Conservation (phyloP, 148 eudicot genomes). For the Persicaria maculosa region DNA sequence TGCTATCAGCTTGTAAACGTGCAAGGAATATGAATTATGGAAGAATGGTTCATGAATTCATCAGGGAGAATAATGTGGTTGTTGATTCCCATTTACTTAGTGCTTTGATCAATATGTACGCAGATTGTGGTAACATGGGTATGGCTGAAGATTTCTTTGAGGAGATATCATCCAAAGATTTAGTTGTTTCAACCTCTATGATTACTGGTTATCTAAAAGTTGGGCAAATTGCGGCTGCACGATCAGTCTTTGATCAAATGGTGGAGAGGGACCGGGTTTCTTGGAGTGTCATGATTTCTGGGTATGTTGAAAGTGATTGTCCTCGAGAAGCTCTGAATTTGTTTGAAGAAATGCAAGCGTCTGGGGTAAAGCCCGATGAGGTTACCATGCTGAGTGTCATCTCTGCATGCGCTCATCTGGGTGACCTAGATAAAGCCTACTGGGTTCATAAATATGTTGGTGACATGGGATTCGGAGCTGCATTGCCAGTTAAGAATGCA, state of each 20-base stretch:
- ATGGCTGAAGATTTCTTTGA: constrained; percentile 5
- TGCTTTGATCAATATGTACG: constrained; percentile 26
- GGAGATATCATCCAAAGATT: background rate
- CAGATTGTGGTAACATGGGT: background rate
- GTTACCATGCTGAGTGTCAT: constrained; percentile 57
- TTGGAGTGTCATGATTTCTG: constrained; percentile 63
- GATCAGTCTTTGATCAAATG: constrained; percentile 33
- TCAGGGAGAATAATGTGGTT: background rate
- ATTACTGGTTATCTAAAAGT: constrained; percentile 35
- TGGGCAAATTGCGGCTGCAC: constrained; percentile 27
- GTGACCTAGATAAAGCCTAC: constrained; percentile 43
- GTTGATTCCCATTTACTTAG: background rate
- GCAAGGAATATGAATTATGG: background rate
- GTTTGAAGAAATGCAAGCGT: constrained; percentile 41
- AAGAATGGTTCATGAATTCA: background rate
- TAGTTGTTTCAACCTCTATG: background rate
- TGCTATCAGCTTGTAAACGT: constrained; percentile 5
- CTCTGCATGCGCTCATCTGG: constrained; percentile 54
- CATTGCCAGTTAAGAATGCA: constrained; percentile 35
- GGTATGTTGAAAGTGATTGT: constrained; percentile 35
- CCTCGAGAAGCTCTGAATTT: constrained; percentile 33
- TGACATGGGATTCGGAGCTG: constrained; percentile 11
- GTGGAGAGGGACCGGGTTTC: constrained; percentile 45
- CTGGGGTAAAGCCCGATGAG: constrained; percentile 45
- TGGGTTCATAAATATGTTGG: constrained; percentile 33